Percentiles rank a stretch among this genome's conserved stretches.
These are phyloP conservation scores for Cornus controversa DNA, from an alignment of 148 eudicot species.

Conservation along the genomic window DNA sequence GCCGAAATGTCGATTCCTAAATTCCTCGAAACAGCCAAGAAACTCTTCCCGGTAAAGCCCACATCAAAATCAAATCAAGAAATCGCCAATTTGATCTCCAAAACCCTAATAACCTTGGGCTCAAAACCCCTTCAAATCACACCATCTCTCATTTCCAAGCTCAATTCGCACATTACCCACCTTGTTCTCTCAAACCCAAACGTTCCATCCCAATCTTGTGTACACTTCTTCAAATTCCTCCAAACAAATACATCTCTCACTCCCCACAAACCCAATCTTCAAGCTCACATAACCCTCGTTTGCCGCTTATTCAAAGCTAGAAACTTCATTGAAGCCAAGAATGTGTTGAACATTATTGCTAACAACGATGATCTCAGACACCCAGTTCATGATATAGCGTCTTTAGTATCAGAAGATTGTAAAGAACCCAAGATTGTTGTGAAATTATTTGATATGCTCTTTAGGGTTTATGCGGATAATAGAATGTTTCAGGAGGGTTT, in stretches of 20 bases:
- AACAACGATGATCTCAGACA: slow-evolving; percentile 32
- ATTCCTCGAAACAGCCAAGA: slow-evolving; percentile 35
- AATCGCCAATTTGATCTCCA: slow-evolving; percentile 47
- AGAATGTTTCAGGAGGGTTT: slow-evolving; percentile 52
- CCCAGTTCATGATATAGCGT: slow-evolving; percentile 43
- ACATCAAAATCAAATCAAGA: slow-evolving; percentile 34
- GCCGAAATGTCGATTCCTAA: slow-evolving; percentile 43
- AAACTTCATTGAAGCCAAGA: slow-evolving; percentile 54
- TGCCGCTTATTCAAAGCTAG: slow-evolving; percentile 49
- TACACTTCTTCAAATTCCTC: slow-evolving; percentile 55
- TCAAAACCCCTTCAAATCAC: slow-evolving; percentile 32
- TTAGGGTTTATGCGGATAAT: slow-evolving; percentile 68
- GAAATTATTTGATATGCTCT: slow-evolving; percentile 69
- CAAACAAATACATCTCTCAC: slow-evolving; percentile 30
- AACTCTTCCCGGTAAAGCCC: slow-evolving; percentile 18
- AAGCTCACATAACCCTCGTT: slow-evolving; percentile 44
- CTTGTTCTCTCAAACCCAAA: slow-evolving; percentile 61
- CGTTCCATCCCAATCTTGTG: slow-evolving; percentile 48
- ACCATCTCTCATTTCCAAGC: slow-evolving; percentile 29
- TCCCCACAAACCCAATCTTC: slow-evolving; percentile 42
- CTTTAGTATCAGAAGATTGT: slow-evolving; percentile 38
- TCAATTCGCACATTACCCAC: slow-evolving; percentile 45
- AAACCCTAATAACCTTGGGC: slow-evolving; percentile 31
- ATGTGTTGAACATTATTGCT: slow-evolving; percentile 37
- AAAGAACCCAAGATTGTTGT: slow-evolving; percentile 18